phyloP scores from a whole-genome alignment of 768 basidiomycete genomes.

The Sutorius australiensis region DNA sequence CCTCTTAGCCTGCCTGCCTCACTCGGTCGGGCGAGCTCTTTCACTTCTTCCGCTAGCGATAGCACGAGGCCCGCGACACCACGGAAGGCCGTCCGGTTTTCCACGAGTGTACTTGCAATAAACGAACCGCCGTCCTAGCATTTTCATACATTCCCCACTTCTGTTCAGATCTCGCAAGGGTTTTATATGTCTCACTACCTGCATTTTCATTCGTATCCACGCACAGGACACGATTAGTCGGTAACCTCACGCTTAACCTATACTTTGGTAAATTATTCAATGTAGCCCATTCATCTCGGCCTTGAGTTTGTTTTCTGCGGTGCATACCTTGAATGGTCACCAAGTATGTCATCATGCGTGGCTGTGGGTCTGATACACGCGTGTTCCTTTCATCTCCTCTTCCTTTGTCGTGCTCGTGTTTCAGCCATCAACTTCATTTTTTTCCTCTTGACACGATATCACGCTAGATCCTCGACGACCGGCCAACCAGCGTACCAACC shows the following conservation, averaged over 20 bases:
- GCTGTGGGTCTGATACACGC: slow-evolving; percentile 22
- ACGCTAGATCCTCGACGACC: slow-evolving; percentile 1
- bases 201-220: slow-evolving; percentile 22
- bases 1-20: slow-evolving; percentile 36
- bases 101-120: slow-evolving; percentile 38
- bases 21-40: slow-evolving; percentile 28
- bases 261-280: slow-evolving; percentile 28
- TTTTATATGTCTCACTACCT: slow-evolving; percentile 14
- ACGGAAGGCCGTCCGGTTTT: slow-evolving; percentile 62
- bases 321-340: not conserved
- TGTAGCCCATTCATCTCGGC: slow-evolving; percentile 26
- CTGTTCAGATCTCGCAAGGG: slow-evolving; percentile 1
- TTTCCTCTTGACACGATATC: slow-evolving; percentile 5
- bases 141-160: not conserved
- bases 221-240: slow-evolving; percentile 17
- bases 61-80: slow-evolving; percentile 41
- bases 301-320: slow-evolving; percentile 3
- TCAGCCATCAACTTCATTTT: slow-evolving; percentile 1
- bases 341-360: slow-evolving; percentile 25
- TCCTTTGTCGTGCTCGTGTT: slow-evolving; percentile 2
- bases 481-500: slow-evolving; percentile 1
- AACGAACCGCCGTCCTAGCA: slow-evolving; percentile 19
- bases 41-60: slow-evolving; percentile 32
- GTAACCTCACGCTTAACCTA: slow-evolving; percentile 18
- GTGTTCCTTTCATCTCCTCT: not conserved